phyloP scores from a whole-genome alignment of 805 yeast species.

The Alloascoidea hylecoeti region DNA sequence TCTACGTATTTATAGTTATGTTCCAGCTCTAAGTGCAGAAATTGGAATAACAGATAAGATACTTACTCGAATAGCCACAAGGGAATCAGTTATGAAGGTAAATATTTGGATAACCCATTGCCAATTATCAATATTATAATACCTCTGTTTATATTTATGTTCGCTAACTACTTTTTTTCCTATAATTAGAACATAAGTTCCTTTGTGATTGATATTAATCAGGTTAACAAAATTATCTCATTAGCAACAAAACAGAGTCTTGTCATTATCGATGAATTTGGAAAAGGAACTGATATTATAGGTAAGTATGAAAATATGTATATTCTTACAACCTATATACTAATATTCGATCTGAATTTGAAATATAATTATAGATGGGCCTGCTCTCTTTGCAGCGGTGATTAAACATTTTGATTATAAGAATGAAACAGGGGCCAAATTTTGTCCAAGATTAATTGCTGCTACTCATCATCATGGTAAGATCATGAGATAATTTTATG shows the following conservation, averaged over 20 bases:
- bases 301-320: no score
- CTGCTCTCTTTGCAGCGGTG: not conserved
- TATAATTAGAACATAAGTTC: slow-evolving; percentile 20
- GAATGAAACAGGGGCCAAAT: no score
- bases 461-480: not conserved
- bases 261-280: slow-evolving; percentile 37
- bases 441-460: slow-evolving; percentile 1
- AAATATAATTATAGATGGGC: not conserved
- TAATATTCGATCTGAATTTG: not conserved
- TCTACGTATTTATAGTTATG: slow-evolving; percentile 23
- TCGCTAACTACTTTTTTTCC: not conserved
- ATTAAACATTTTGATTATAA: not conserved
- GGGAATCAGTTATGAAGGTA: slow-evolving; percentile 23
- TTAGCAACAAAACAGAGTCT: slow-evolving; percentile 25
- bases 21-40: slow-evolving; percentile 32
- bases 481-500: not conserved
- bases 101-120: no score
- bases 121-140: no score
- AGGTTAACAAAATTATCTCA: slow-evolving; percentile 26
- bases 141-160: no score
- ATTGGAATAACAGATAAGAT: slow-evolving; percentile 33
- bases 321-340: no score
- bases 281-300: slow-evolving; percentile 33
- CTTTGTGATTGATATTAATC: slow-evolving; percentile 33
- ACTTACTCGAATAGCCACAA: slow-evolving; percentile 27